Percentiles rank a stretch among this genome's conserved stretches.
Evolutionary conservation across 768 basidiomycete genomes (phyloP).

Genomic region (Xerocomus brunneocitrinus): DNA sequence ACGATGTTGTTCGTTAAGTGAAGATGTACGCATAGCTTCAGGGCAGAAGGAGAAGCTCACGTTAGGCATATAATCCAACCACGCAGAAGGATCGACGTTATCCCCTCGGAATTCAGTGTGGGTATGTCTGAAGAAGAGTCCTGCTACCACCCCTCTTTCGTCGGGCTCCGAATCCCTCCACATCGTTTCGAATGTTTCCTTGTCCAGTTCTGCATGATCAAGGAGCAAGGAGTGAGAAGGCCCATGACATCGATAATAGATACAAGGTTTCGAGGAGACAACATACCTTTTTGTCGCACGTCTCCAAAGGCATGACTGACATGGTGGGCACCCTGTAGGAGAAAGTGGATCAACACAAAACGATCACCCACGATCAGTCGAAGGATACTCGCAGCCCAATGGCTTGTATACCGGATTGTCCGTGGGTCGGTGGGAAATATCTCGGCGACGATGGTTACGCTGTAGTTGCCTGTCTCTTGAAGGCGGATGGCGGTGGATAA

Average conservation of each 20-base stretch:
- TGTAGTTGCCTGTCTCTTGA: slow-evolving; percentile 57
- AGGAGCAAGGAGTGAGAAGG: background rate
- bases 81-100: slow-evolving; percentile 27
- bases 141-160: slow-evolving; percentile 41
- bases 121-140: slow-evolving; percentile 57
- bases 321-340: slow-evolving; percentile 73
- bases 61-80: slow-evolving; percentile 50
- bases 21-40: background rate
- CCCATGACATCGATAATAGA: background rate
- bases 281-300: slow-evolving; percentile 51
- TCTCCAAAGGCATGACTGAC: slow-evolving; percentile 55
- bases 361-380: background rate
- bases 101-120: slow-evolving; percentile 59
- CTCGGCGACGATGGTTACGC: slow-evolving; percentile 68
- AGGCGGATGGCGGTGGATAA: slow-evolving; percentile 70
- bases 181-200: slow-evolving; percentile 70
- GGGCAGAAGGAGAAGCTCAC: slow-evolving; percentile 30
- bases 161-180: slow-evolving; percentile 67
- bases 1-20: background rate
- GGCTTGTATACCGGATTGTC: slow-evolving; percentile 71
- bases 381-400: slow-evolving; percentile 64
- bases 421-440: slow-evolving; percentile 68
- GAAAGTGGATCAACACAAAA: background rate
- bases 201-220: slow-evolving; percentile 50
- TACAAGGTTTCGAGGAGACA: background rate